These are phyloP conservation scores for Pseudogymnoascus sp. DNA, from an alignment of 2,329 filamentous ascomycete species.

Conservation along the genomic window DNA sequence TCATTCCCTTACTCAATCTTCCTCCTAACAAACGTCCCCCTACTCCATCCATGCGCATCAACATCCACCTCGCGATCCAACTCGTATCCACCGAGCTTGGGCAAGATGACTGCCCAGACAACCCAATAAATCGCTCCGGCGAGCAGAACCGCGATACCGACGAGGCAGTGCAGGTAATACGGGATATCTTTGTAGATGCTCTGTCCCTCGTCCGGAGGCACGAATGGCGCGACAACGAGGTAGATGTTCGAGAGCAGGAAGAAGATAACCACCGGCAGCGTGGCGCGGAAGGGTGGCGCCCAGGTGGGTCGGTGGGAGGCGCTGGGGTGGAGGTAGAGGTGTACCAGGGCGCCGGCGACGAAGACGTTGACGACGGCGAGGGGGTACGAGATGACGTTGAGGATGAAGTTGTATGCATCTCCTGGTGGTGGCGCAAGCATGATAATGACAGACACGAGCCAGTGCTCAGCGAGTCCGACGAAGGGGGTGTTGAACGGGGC, in stretches of 20 bases:
- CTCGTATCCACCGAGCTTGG: constrained; percentile 46
- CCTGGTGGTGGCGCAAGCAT: constrained; percentile 61
- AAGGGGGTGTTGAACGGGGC: constrained; percentile 56
- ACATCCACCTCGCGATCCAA: constrained; percentile 48
- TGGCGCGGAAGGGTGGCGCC: constrained; percentile 48
- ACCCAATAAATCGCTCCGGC: constrained; percentile 50
- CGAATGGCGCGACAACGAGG: constrained; percentile 52
- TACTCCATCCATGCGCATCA: constrained; percentile 57
- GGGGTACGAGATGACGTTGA: constrained; percentile 59
- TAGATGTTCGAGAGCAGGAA: constrained; percentile 56
- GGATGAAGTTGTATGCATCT: constrained; percentile 58
- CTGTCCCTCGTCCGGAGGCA: constrained; percentile 44
- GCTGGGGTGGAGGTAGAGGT: constrained; percentile 44
- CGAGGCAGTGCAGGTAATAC: constrained; percentile 52
- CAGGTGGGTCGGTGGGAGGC: constrained; percentile 42
- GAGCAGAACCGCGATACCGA: constrained; percentile 47
- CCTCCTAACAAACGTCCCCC: constrained; percentile 41
- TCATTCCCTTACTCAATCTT: neutral
- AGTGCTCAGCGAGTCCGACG: constrained; percentile 56
- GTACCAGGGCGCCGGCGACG: constrained; percentile 45
- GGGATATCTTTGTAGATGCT: constrained; percentile 48
- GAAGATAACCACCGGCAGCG: constrained; percentile 47
- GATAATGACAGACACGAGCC: constrained; percentile 55
- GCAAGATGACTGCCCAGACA: constrained; percentile 46
- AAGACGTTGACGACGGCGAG: constrained; percentile 52